Percentiles rank a stretch among this genome's conserved stretches.
Evolutionary conservation across 2,329 filamentous ascomycete genomes (phyloP).

Genomic region (Aureobasidium sp.): DNA sequence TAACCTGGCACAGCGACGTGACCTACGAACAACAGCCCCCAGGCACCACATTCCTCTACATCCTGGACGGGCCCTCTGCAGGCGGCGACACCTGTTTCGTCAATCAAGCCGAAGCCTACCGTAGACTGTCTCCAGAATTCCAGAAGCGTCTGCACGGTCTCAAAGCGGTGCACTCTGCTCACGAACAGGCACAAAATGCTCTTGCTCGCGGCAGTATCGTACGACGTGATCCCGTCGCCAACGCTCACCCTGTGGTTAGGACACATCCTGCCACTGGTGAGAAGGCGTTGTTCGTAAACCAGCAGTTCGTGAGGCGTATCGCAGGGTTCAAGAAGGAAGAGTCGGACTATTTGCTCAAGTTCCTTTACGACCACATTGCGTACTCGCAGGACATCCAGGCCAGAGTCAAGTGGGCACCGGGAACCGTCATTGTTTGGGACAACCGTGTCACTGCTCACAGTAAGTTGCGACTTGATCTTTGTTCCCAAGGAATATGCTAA

Average conservation of each 20-base stretch:
- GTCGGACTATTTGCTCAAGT: conserved; percentile 67
- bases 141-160: conserved; percentile 72
- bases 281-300: conserved; percentile 76
- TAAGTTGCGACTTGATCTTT: conserved; percentile 24
- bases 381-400: conserved; percentile 64
- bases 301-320: conserved; percentile 75
- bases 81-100: conserved; percentile 82
- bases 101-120: conserved; percentile 73
- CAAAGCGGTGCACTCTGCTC: conserved; percentile 69
- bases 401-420: conserved; percentile 66
- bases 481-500: neutral
- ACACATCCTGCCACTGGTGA: conserved; percentile 75
- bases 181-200: conserved; percentile 67
- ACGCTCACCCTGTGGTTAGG: conserved; percentile 67
- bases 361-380: conserved; percentile 68
- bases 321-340: conserved; percentile 82
- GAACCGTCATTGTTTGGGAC: conserved; percentile 83
- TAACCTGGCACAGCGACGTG: conserved; percentile 85
- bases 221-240: conserved; percentile 65
- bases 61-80: conserved; percentile 70
- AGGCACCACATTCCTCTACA: conserved; percentile 80
- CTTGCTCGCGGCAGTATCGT: conserved; percentile 60
- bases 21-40: conserved; percentile 84
- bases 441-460: conserved; percentile 68
- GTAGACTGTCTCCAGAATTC: conserved; percentile 70